Conservation (phyloP, 129 eudicot species). For the Tagetes erecta region DNA sequence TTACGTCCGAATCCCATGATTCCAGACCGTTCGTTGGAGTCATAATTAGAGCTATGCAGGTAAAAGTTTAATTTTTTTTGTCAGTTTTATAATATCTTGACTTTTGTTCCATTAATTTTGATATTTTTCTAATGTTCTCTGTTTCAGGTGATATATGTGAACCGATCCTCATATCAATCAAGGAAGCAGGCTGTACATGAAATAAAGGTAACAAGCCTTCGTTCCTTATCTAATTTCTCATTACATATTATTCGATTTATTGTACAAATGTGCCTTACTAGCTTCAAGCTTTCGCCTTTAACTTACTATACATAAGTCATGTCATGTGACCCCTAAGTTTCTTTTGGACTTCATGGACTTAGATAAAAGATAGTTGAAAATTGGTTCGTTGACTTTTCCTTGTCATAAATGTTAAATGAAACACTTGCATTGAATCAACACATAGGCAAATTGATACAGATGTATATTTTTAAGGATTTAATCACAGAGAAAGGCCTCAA, state of each 20-base stretch:
- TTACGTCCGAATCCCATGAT: conserved; percentile 96
- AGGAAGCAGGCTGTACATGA: conserved; percentile 84
- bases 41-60: conserved; percentile 99
- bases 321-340: too few relatives aligned
- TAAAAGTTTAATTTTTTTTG: conserved; percentile 23
- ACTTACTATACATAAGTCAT: not conserved
- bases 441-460: conserved; percentile 92
- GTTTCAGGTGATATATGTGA: conserved; percentile 84
- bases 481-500: conserved; percentile 96
- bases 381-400: not conserved
- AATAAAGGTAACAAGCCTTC: conserved; percentile 81
- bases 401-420: conserved; percentile 11
- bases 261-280: conserved; percentile 3
- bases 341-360: too few relatives aligned
- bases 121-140: not conserved
- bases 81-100: conserved; percentile 2
- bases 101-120: not conserved
- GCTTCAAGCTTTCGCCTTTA: conserved; percentile 5
- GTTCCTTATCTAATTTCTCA: not conserved
- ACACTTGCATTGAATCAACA: conserved; percentile 38
- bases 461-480: conserved; percentile 77
- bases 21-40: conserved; percentile 96
- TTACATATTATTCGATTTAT: conserved; percentile 3
- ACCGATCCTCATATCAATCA: conserved; percentile 77
- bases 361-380: not conserved